Evolutionary conservation across 345 rosid species (phyloP).

Genomic region (Eucalyptus leucophloia): DNA sequence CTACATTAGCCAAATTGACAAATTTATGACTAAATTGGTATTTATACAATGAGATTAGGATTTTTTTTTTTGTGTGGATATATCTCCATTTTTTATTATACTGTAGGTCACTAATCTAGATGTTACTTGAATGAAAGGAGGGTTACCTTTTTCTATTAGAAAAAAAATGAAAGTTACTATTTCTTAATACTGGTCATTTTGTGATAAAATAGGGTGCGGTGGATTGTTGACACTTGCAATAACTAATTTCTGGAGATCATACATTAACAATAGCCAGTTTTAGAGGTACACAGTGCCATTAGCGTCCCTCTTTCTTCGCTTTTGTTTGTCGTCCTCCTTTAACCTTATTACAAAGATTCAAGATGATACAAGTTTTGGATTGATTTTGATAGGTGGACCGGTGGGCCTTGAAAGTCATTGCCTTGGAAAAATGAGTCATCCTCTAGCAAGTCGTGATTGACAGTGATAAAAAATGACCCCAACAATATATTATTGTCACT

Average conservation of each 20-base stretch:
- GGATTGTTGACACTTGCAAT: not conserved
- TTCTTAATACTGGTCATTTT: not conserved
- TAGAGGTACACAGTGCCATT: not conserved
- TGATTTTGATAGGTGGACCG: not conserved
- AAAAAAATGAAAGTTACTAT: not conserved
- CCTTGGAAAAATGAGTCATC: not conserved
- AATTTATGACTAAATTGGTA: too few species aligned
- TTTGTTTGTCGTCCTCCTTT: not conserved
- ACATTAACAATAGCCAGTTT: not conserved
- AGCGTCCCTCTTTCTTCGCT: not conserved
- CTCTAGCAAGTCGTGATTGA: not conserved
- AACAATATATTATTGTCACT: too few species aligned
- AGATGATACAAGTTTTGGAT: not conserved
- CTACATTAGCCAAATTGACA: not conserved
- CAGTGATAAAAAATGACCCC: not conserved
- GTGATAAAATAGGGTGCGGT: not conserved
- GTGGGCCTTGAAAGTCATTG: not conserved
- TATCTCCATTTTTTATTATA: not conserved
- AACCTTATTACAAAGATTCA: not conserved
- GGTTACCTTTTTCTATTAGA: not conserved
- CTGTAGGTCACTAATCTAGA: not conserved
- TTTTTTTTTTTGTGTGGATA: not conserved
- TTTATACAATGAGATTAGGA: not conserved
- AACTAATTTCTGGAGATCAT: not conserved
- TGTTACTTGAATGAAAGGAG: not conserved